Conservation (phyloP, 768 basidiomycete species). For the Xanthoconium stramineum region DNA sequence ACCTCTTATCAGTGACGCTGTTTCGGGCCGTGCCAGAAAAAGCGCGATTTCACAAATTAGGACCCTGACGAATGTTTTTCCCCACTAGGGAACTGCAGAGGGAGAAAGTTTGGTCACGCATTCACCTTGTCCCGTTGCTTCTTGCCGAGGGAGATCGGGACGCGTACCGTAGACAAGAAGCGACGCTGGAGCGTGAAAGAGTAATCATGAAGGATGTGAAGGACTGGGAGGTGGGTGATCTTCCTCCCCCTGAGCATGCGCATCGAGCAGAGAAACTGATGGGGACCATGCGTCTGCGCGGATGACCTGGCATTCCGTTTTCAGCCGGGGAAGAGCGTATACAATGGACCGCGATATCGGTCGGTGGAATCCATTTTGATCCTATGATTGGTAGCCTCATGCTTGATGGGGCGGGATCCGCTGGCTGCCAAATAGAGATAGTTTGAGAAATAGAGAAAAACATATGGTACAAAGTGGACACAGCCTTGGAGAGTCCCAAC, state of each 20-base stretch:
- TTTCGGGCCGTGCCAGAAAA: constrained; percentile 43
- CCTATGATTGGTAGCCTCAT: constrained; percentile 37
- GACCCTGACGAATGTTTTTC: constrained; percentile 33
- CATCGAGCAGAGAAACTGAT: constrained; percentile 18
- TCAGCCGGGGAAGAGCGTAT: constrained; percentile 83
- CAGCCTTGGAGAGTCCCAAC: constrained; percentile 15
- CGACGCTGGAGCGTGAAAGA: constrained; percentile 73
- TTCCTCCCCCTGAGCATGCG: constrained; percentile 21
- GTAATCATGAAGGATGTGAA: constrained; percentile 94
- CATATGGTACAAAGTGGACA: constrained; percentile 17
- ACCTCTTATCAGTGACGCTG: constrained; percentile 42
- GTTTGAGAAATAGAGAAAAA: constrained; percentile 5
- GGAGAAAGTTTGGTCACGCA: constrained; percentile 93
- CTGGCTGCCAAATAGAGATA: constrained; percentile 7
- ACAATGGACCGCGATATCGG: constrained; percentile 74
- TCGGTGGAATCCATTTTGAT: constrained; percentile 56
- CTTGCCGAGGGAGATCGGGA: constrained; percentile 94
- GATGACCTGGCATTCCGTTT: neutral
- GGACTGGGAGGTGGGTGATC: constrained; percentile 83
- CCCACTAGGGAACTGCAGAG: constrained; percentile 81
- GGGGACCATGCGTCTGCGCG: neutral
- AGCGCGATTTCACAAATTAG: constrained; percentile 41
- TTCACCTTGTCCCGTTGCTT: constrained; percentile 88
- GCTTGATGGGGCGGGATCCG: constrained; percentile 8
- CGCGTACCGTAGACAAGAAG: constrained; percentile 74